Evolutionary conservation across 2,329 filamentous ascomycete genomes (phyloP).

Genomic region (Shiraia bambusicola): DNA sequence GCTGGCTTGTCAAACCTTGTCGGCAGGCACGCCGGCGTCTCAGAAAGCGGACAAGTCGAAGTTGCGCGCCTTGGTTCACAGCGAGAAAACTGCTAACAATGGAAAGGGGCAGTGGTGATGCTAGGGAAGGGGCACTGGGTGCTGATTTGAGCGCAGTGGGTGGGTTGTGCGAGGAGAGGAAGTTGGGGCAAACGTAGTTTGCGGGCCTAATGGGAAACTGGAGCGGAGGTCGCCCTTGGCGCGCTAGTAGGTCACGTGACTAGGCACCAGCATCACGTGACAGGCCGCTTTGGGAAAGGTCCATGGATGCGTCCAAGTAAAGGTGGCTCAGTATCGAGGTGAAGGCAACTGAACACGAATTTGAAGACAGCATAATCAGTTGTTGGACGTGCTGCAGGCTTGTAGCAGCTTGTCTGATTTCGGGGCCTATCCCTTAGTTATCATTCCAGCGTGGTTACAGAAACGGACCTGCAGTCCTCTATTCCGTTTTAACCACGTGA

Average conservation of each 20-base stretch:
- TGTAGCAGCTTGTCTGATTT: no score
- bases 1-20: constrained; percentile 44
- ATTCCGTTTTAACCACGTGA: constrained; percentile 1
- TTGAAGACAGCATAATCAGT: no score
- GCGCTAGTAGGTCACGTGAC: constrained; percentile 25
- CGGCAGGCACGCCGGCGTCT: constrained; percentile 31
- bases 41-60: constrained; percentile 20
- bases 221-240: constrained; percentile 23
- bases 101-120: constrained; percentile 15
- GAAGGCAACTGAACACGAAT: no score
- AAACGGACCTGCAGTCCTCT: background rate
- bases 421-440: no score
- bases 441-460: no score
- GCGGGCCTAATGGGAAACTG: constrained; percentile 18
- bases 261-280: background rate
- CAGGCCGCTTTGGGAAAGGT: no score
- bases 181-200: constrained; percentile 15
- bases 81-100: constrained; percentile 17
- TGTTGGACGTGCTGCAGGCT: no score
- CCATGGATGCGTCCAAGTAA: no score
- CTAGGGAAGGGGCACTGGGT: constrained; percentile 22
- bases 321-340: no score
- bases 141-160: constrained; percentile 15
- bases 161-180: constrained; percentile 19
- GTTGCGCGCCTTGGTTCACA: constrained; percentile 21